Percentiles rank a stretch among this genome's conserved stretches.
Evolutionary conservation across 1,284 basidiomycete genomes (phyloP).

Genomic region (Porodaedalea pini): DNA sequence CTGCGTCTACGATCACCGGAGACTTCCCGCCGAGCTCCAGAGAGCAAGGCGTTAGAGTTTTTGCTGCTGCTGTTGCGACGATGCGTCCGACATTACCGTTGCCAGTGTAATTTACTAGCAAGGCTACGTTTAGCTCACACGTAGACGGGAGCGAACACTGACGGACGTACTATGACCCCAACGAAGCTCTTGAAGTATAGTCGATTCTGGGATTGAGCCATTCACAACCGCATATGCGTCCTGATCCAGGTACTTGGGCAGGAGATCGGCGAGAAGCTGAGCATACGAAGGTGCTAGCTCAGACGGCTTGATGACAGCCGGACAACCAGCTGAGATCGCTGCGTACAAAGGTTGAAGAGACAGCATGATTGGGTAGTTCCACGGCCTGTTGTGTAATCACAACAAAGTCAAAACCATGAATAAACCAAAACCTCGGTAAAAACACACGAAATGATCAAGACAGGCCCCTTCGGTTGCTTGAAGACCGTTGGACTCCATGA

Average conservation of each 20-base stretch:
- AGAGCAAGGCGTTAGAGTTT: constrained; percentile 59
- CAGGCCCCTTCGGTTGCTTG: constrained; percentile 40
- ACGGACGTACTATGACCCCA: constrained; percentile 41
- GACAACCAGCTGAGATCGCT: constrained; percentile 61
- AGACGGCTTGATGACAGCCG: constrained; percentile 58
- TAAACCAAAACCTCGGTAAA: neutral
- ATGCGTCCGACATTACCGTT: constrained; percentile 55
- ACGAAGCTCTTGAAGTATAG: constrained; percentile 23
- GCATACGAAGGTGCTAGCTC: constrained; percentile 53
- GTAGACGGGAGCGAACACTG: neutral
- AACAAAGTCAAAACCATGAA: too few relatives aligned
- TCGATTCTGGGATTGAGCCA: constrained; percentile 53
- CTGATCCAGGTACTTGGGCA: constrained; percentile 63
- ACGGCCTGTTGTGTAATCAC: constrained; percentile 30
- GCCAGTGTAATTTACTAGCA: constrained; percentile 51
- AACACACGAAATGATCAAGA: constrained; percentile 31
- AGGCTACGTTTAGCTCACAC: neutral
- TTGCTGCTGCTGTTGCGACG: constrained; percentile 58
- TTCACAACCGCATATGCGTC: constrained; percentile 48
- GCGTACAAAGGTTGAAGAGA: constrained; percentile 40
- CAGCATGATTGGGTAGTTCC: constrained; percentile 42
- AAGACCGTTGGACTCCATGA: constrained; percentile 32
- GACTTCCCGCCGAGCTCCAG: constrained; percentile 71
- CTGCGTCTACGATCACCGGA: constrained; percentile 53
- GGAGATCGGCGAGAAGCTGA: constrained; percentile 49